These are phyloP conservation scores for Datisca glomerata DNA, from an alignment of 306 rosid species.

Conservation along the genomic window DNA sequence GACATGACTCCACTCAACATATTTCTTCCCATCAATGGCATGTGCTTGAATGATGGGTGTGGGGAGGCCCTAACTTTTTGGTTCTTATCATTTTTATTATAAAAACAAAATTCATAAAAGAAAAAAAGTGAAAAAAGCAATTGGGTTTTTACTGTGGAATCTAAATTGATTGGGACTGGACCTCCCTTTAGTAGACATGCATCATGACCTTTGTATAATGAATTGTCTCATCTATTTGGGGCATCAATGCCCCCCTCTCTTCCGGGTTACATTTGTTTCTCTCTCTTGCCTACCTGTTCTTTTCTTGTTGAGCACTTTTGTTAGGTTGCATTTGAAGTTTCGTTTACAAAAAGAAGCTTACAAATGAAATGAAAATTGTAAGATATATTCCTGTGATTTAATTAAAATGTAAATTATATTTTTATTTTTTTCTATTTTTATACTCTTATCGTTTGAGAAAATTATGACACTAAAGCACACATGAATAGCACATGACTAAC, in stretches of 20 bases:
- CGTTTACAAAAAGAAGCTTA: too few relatives aligned
- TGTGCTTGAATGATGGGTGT: conserved; percentile 77
- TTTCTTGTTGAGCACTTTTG: conserved; percentile 4
- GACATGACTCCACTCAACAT: conserved; percentile 53
- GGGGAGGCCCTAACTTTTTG: conserved; percentile 31
- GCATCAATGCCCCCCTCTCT: conserved; percentile 4
- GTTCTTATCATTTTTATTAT: conserved; percentile 34
- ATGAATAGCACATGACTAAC: too few relatives aligned
- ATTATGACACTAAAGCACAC: too few relatives aligned
- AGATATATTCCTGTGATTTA: too few relatives aligned
- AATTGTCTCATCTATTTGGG: conserved; percentile 57
- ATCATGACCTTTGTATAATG: conserved; percentile 64
- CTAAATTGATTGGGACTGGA: conserved; percentile 53
- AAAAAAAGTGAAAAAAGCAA: conserved; percentile 25
- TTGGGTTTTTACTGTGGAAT: conserved; percentile 40
- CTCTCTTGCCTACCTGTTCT: conserved; percentile 8
- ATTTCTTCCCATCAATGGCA: conserved; percentile 29
- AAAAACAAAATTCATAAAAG: conserved; percentile 6
- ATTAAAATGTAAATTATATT: too few relatives aligned
- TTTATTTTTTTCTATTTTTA: too few relatives aligned
- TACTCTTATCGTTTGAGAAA: too few relatives aligned
- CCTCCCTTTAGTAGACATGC: conserved; percentile 63
- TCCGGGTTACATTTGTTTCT: conserved; percentile 8
- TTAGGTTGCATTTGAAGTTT: too few relatives aligned
- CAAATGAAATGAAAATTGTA: too few relatives aligned